A percentile compares a stretch with the other conserved stretches of the same genome.
Conservation (phyloP, 2,329 filamentous ascomycete species). For the Cladosporium austrohemisphaericum region DNA sequence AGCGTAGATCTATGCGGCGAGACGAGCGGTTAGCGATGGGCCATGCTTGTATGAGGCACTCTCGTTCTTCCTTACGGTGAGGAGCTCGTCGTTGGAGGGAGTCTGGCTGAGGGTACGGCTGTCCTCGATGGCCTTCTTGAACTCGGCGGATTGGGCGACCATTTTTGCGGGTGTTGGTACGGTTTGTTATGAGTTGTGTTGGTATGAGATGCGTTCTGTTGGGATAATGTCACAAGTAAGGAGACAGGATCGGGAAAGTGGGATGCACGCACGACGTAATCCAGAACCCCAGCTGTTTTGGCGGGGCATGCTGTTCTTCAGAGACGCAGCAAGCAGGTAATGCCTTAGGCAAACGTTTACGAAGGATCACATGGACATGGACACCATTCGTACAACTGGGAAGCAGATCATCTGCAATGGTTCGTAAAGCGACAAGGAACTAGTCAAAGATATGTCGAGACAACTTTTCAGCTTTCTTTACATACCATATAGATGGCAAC, state of each 20-base stretch:
- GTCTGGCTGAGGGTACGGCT: conserved; percentile 65
- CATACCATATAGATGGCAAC: too few species aligned
- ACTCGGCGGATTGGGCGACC: conserved; percentile 55
- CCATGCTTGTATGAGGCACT: not conserved
- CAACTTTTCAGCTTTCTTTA: too few species aligned
- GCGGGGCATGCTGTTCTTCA: too few species aligned
- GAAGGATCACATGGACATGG: too few species aligned
- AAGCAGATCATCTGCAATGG: too few species aligned
- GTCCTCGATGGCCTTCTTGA: conserved; percentile 71
- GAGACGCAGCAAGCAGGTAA: too few species aligned
- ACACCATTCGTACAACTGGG: too few species aligned
- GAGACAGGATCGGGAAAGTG: conserved; percentile 4
- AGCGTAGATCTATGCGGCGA: conserved; percentile 50
- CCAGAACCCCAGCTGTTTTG: too few species aligned
- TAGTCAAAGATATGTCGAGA: too few species aligned
- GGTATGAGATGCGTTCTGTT: not conserved
- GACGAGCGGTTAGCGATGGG: not conserved
- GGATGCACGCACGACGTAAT: conserved; percentile 13
- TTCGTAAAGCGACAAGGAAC: too few species aligned
- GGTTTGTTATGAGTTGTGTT: not conserved
- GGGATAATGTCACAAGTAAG: not conserved
- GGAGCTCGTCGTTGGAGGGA: conserved; percentile 61
- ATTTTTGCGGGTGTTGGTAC: conserved; percentile 13
- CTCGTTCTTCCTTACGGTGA: conserved; percentile 44
- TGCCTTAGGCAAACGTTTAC: too few species aligned